phyloP scores from a whole-genome alignment of 1,284 basidiomycete genomes.

The Trichosporon sp. region DNA sequence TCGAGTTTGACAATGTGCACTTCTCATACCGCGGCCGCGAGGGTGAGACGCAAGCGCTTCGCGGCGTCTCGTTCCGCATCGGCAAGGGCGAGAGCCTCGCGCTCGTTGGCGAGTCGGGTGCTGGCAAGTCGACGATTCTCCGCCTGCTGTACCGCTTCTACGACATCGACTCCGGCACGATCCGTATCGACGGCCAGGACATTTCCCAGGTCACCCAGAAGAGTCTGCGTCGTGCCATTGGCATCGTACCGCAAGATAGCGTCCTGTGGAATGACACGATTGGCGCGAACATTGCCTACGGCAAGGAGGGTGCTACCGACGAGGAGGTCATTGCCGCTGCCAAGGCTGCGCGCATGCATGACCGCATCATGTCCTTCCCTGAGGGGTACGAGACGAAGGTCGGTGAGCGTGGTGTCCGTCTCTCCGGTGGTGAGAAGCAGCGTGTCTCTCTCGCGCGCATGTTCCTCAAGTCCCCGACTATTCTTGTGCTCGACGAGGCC shows the following conservation, averaged over 20 bases:
- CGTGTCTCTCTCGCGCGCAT: slow-evolving; percentile 86
- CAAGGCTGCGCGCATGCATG: slow-evolving; percentile 76
- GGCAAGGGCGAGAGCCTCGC: slow-evolving; percentile 94
- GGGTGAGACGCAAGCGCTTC: slow-evolving; percentile 79
- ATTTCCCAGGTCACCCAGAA: slow-evolving; percentile 67
- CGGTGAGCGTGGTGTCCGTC: slow-evolving; percentile 94
- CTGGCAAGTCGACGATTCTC: slow-evolving; percentile 93
- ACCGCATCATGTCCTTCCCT: slow-evolving; percentile 71
- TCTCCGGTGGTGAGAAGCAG: slow-evolving; percentile 93
- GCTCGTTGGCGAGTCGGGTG: slow-evolving; percentile 91
- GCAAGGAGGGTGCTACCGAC: slow-evolving; percentile 75
- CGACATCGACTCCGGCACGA: slow-evolving; percentile 70
- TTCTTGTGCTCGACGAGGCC: slow-evolving; percentile 95
- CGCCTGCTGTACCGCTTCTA: slow-evolving; percentile 93
- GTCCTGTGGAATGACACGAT: slow-evolving; percentile 94
- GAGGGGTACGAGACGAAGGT: slow-evolving; percentile 80
- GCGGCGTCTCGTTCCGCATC: slow-evolving; percentile 77
- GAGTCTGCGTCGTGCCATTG: slow-evolving; percentile 71
- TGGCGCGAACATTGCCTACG: slow-evolving; percentile 90
- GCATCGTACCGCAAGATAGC: slow-evolving; percentile 96
- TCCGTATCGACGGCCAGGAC: slow-evolving; percentile 73
- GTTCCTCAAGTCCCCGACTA: slow-evolving; percentile 85
- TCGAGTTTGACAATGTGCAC: slow-evolving; percentile 85
- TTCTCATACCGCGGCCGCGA: slow-evolving; percentile 77
- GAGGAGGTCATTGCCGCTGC: slow-evolving; percentile 83